Base-by-base conservation (phyloP, 441 rosid genomes). In the Populus trichocarpa region DNA sequence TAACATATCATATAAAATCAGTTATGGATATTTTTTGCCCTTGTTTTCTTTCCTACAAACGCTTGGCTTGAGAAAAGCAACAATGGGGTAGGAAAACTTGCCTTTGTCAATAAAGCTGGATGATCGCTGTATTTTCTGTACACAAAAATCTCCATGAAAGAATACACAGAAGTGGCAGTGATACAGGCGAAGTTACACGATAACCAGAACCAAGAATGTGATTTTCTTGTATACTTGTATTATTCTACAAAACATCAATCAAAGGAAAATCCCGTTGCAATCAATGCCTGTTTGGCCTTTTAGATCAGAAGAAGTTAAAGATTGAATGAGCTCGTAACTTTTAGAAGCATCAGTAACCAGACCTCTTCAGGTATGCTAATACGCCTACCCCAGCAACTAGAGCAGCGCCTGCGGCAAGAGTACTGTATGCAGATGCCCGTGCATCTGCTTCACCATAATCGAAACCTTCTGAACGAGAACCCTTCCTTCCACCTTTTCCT, bases 371-470 rank as follows among this genome's bases (percentile, higher is more conserved):
- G 90, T 82, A 96, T 23, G 98, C 95, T 81, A 94, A 81, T 16
- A 94, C 82, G 63, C 98, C 93, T 70, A 92, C 81, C 71, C 98
- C 98, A 61, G 98, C 98, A 79, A 86, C 90, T 63, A 96, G 84
- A 22, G 98, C 96, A 33, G 99, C 98, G 50, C 99, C 96, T 0
- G 99, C 98, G 3, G 98, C 99, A 67, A 91, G 94, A 3, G 91
- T 87, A 67, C 97, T 88, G 83, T 88, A 94, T 4, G 98, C 98
- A 22, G 98, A 82, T 74, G 95, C 90, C 98, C 99, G 91, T 11
- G 97, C 98, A 77, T 92, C 97, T 32, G 86, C 57, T 38, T 89
- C 84, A 32, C 79, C 94, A 66, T 89, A 90, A 65, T 89, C 96
- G 81, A 86, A 13, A 70, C 84, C 85, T 77, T 85, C 93, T 25